These are phyloP conservation scores for Hyaloscypha variabilis DNA, from an alignment of 495 filamentous ascomycete genomes.

Conservation along the genomic window DNA sequence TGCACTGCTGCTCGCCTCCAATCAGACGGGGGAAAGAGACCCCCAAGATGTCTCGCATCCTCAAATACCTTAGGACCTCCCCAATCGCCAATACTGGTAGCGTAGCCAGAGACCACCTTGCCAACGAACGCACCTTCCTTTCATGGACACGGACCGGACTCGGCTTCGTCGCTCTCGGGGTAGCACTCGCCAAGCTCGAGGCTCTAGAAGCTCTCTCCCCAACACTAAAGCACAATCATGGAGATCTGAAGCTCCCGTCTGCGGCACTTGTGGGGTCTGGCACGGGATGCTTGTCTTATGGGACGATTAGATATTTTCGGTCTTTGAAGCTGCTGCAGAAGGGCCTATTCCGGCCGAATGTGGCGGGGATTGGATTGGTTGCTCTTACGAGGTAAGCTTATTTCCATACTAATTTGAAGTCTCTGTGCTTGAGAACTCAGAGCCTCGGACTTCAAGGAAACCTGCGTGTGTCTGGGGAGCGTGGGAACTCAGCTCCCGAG, in stretches of 20 bases:
- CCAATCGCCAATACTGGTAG: conserved; percentile 26
- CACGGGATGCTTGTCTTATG: conserved; percentile 18
- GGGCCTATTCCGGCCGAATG: conserved; percentile 21
- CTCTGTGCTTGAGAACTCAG: too few relatives aligned
- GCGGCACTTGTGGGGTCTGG: conserved; percentile 21
- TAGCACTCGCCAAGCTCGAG: conserved; percentile 35
- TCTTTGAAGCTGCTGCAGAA: conserved; percentile 18
- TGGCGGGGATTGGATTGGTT: conserved; percentile 17
- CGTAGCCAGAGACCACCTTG: conserved; percentile 51
- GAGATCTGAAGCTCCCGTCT: conserved; percentile 17
- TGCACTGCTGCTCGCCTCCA: too few relatives aligned
- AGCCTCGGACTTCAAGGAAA: too few relatives aligned
- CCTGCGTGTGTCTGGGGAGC: too few relatives aligned
- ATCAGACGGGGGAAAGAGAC: not conserved
- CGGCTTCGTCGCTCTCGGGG: conserved; percentile 52
- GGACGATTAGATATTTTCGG: conserved; percentile 20
- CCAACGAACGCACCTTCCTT: conserved; percentile 58
- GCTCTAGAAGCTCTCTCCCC: conserved; percentile 23
- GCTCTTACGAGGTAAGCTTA: conserved; percentile 16
- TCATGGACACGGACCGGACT: conserved; percentile 57
- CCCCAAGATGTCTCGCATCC: conserved; percentile 16
- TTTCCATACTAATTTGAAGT: too few relatives aligned
- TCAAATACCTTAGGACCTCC: conserved; percentile 9
- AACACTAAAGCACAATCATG: conserved; percentile 18
- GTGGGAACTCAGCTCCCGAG: too few relatives aligned